Evolutionary conservation across 108 stramenopile species (phyloP).

Genomic region (Cylindrotheca closterium): DNA sequence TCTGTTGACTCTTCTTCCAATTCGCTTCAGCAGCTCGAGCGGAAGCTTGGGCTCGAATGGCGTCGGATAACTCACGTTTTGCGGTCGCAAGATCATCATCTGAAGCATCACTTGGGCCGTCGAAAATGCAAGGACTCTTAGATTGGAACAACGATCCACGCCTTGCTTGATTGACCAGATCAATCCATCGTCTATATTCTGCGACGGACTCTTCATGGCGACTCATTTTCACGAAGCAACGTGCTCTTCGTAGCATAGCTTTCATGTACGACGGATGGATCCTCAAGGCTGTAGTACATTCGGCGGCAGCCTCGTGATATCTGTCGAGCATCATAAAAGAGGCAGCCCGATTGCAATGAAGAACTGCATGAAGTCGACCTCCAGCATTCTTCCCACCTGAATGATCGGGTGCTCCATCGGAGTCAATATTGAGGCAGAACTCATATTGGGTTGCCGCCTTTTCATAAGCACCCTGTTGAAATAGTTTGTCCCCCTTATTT

Average conservation of each 20-base stretch:
- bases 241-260: constrained; percentile 78
- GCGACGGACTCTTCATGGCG: constrained; percentile 63
- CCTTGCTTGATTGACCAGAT: constrained; percentile 59
- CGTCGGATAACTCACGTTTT: constrained; percentile 62
- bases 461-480: constrained; percentile 56
- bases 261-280: constrained; percentile 89
- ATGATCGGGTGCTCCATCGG: constrained; percentile 27
- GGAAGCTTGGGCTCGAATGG: constrained; percentile 42
- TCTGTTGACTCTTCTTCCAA: constrained; percentile 38
- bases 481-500: constrained; percentile 66
- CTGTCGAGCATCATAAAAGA: constrained; percentile 79
- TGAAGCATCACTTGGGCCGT: constrained; percentile 64
- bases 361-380: constrained; percentile 80
- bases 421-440: constrained; percentile 62
- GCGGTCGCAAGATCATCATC: constrained; percentile 47
- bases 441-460: constrained; percentile 69
- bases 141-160: constrained; percentile 27
- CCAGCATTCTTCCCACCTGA: constrained; percentile 42
- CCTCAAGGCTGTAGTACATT: constrained; percentile 81
- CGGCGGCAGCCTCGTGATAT: constrained; percentile 68
- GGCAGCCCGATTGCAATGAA: constrained; percentile 90
- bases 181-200: constrained; percentile 74
- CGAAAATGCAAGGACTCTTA: constrained; percentile 63
- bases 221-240: constrained; percentile 68
- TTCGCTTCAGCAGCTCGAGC: constrained; percentile 28